Percentiles rank a stretch among this genome's conserved stretches.
Conservation (phyloP, 345 rosid species). For the Moricandia arvensis region DNA sequence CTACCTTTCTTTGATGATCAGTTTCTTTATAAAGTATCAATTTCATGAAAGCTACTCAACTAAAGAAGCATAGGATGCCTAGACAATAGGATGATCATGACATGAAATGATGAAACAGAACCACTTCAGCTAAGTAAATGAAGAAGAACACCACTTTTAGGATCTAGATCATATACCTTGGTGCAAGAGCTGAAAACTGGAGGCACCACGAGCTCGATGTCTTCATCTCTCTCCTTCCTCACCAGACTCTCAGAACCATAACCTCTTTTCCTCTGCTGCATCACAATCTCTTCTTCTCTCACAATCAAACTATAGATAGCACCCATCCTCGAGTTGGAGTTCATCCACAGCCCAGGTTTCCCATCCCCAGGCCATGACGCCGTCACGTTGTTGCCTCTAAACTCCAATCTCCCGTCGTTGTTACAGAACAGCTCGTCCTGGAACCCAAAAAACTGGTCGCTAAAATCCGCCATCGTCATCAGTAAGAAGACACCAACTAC, state of each 20-base stretch:
- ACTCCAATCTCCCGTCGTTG: slow-evolving; percentile 60
- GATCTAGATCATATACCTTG: no score
- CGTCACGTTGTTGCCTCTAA: slow-evolving; percentile 49
- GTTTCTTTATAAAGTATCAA: slow-evolving; percentile 10
- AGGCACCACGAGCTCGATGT: slow-evolving; percentile 65
- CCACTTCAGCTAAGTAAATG: neutral
- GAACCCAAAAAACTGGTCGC: slow-evolving; percentile 79
- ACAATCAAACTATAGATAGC: slow-evolving; percentile 63
- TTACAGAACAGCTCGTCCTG: slow-evolving; percentile 72
- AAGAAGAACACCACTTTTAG: no score
- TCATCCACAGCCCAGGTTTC: slow-evolving; percentile 89
- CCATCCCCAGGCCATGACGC: slow-evolving; percentile 92
- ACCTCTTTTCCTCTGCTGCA: slow-evolving; percentile 49
- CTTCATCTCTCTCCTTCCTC: slow-evolving; percentile 57
- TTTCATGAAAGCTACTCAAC: neutral
- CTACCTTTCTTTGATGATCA: neutral
- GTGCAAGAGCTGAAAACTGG: slow-evolving; percentile 72
- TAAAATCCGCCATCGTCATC: slow-evolving; percentile 90
- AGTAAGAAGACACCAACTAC: slow-evolving; percentile 60
- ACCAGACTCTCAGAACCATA: slow-evolving; percentile 44
- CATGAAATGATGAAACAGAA: neutral
- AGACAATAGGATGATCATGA: neutral
- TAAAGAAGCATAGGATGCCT: no score
- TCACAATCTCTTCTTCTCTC: slow-evolving; percentile 73
- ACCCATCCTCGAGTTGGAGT: slow-evolving; percentile 75